Percentiles rank a stretch among this genome's conserved stretches.
Evolutionary conservation across 106 monocot species (phyloP).

Genomic region (Amphibolis antarctica): DNA sequence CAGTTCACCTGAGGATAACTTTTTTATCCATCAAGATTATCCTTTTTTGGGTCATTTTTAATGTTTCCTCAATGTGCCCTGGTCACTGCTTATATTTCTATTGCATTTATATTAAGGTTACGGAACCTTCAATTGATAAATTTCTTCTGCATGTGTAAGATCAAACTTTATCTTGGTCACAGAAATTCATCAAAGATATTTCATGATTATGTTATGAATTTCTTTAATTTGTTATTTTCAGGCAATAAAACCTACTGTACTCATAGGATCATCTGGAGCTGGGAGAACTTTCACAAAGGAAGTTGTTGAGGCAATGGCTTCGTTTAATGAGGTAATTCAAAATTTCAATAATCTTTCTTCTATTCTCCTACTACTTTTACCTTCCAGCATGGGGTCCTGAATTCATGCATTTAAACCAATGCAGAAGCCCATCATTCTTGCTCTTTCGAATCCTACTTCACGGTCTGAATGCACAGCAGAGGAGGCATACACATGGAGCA

Average conservation of each 20-base stretch:
- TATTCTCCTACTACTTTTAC: not conserved
- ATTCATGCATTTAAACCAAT: not conserved
- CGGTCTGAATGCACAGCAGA: constrained; percentile 90
- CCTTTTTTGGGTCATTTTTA: too few species aligned
- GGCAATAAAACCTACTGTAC: constrained; percentile 63
- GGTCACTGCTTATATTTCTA: too few species aligned
- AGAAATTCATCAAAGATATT: not conserved
- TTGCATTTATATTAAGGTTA: too few species aligned
- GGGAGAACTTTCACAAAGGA: constrained; percentile 87
- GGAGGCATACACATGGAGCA: constrained; percentile 87
- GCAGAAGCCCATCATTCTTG: constrained; percentile 80
- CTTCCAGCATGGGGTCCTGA: not conserved
- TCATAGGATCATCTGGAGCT: constrained; percentile 70
- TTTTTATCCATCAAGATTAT: too few species aligned
- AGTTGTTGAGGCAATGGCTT: constrained; percentile 71
- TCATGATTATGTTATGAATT: not conserved
- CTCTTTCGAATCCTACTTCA: constrained; percentile 86
- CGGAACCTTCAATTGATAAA: too few species aligned
- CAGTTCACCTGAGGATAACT: constrained; percentile 17
- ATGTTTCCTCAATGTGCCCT: too few species aligned
- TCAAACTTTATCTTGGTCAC: not conserved
- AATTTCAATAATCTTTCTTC: not conserved
- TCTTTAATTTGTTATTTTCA: constrained; percentile 10
- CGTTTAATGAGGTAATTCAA: constrained; percentile 56
- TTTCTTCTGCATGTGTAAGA: too few species aligned